Conservation (phyloP, 2,329 filamentous ascomycete genomes). For the Neocucurbitaria cava region DNA sequence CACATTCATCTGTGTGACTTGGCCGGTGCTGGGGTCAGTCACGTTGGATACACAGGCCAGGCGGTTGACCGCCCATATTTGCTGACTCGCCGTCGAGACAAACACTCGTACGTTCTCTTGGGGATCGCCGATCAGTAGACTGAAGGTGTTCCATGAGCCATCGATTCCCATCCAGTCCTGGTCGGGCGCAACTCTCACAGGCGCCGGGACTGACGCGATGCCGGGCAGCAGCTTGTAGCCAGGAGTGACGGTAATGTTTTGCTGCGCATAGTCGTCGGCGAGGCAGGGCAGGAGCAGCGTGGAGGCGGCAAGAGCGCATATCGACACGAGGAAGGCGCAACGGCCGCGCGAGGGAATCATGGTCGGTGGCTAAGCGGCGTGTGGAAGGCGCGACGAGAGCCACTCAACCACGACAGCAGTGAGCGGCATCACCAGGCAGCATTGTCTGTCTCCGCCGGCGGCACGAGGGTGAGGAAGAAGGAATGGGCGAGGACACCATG, state of each 20-base stretch:
- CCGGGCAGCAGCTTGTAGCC: conserved; percentile 25
- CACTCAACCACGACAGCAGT: conserved; percentile 31
- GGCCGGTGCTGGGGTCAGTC: conserved; percentile 57
- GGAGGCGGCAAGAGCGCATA: conserved; percentile 19
- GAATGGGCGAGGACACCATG: conserved; percentile 9
- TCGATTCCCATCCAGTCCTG: conserved; percentile 50
- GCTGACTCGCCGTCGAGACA: conserved; percentile 72
- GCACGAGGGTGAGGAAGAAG: conserved; percentile 19
- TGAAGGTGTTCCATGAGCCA: conserved; percentile 70
- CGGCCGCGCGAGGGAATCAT: conserved; percentile 30
- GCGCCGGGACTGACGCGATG: conserved; percentile 33
- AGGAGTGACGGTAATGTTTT: conserved; percentile 27
- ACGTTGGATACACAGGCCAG: conserved; percentile 31
- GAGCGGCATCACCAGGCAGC: conserved; percentile 34
- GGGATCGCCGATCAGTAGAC: conserved; percentile 64
- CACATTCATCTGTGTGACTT: conserved; percentile 26
- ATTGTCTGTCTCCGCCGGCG: conserved; percentile 27
- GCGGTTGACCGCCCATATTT: conserved; percentile 69
- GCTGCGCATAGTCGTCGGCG: conserved; percentile 28
- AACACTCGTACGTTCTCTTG: conserved; percentile 62
- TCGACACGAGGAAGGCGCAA: conserved; percentile 21
- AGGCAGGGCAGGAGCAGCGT: conserved; percentile 26
- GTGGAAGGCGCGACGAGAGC: conserved; percentile 21
- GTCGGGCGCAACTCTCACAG: conserved; percentile 43
- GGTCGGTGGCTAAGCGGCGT: conserved; percentile 29